These are phyloP conservation scores for Casaregolazyma suthepensis DNA, from an alignment of 1,139 yeast species.

Conservation along the genomic window DNA sequence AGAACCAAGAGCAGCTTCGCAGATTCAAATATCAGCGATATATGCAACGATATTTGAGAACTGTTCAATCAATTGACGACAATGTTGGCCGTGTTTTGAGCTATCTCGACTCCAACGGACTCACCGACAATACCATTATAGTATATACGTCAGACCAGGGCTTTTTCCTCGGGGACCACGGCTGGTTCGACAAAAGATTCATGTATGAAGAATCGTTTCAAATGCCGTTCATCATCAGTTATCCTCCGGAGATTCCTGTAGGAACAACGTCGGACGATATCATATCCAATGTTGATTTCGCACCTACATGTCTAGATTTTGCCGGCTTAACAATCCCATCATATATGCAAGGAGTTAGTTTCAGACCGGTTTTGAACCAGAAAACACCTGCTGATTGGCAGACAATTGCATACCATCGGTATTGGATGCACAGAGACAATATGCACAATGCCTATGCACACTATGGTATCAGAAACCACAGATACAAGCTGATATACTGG, in stretches of 20 bases:
- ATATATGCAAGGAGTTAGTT: constrained; percentile 10
- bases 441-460: constrained; percentile 13
- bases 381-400: constrained; percentile 9
- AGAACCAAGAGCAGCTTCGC: constrained; percentile 8
- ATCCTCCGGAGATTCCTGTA: constrained; percentile 9
- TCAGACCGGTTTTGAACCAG: constrained; percentile 1
- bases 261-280: constrained; percentile 52
- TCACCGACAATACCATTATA: constrained; percentile 48
- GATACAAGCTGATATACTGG: constrained; percentile 12
- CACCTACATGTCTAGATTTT: constrained; percentile 46
- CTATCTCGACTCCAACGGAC: constrained; percentile 37
- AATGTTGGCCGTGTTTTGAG: constrained; percentile 46
- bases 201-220: constrained; percentile 52
- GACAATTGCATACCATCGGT: constrained; percentile 11
- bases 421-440: constrained; percentile 13
- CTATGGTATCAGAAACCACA: constrained; percentile 11
- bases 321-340: constrained; percentile 31
- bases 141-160: constrained; percentile 56
- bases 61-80: constrained; percentile 49
- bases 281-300: constrained; percentile 20
- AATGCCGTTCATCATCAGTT: constrained; percentile 42
- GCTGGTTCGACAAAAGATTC: constrained; percentile 46
- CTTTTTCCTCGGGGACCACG: constrained; percentile 29
- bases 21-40: constrained; percentile 11
- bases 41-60: constrained; percentile 55